These are phyloP conservation scores for Colletotrichum orchidophilum DNA, from an alignment of 2,329 filamentous ascomycete genomes.

Conservation along the genomic window DNA sequence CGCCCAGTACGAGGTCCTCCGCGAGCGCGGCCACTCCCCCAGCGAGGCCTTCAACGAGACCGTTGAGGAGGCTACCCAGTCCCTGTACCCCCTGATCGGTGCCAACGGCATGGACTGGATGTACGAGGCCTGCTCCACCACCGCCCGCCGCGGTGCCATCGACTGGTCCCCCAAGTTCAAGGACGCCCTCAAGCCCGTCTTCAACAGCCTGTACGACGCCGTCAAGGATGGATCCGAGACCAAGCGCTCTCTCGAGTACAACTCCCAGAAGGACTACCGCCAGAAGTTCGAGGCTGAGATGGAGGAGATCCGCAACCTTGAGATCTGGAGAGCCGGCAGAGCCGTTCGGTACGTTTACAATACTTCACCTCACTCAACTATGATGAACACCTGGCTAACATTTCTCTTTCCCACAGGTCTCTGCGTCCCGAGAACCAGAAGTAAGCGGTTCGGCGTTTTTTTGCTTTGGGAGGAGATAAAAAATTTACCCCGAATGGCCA, in stretches of 20 bases:
- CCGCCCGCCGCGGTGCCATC: conserved; percentile 96
- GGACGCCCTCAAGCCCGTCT: conserved; percentile 97
- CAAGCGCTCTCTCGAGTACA: conserved; percentile 95
- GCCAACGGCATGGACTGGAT: conserved; percentile 99
- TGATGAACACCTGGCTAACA: conserved; percentile 34
- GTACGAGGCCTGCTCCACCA: conserved; percentile 99
- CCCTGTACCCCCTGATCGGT: conserved; percentile 96
- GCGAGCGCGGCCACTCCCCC: conserved; percentile 96
- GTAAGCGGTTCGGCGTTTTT: conserved; percentile 52
- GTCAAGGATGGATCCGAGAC: conserved; percentile 95
- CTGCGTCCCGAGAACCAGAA: conserved; percentile 90
- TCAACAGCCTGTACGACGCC: conserved; percentile 95
- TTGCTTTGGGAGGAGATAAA: conserved; percentile 27
- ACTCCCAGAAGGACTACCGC: conserved; percentile 94
- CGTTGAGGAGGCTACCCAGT: conserved; percentile 99
- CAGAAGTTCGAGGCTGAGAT: conserved; percentile 98
- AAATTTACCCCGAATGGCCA: conserved; percentile 23
- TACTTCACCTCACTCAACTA: conserved; percentile 30
- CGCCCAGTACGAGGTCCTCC: conserved; percentile 99
- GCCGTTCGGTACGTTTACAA: conserved; percentile 76
- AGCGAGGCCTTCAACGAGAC: conserved; percentile 99
- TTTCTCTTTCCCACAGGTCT: conserved; percentile 55
- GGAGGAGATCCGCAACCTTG: conserved; percentile 95
- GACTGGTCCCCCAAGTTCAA: conserved; percentile 99
- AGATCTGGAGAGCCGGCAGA: conserved; percentile 99